Percentiles rank a stretch among this genome's conserved stretches.
Conservation (phyloP, 805 yeast genomes). For the Limtongozyma cylindracea region DNA sequence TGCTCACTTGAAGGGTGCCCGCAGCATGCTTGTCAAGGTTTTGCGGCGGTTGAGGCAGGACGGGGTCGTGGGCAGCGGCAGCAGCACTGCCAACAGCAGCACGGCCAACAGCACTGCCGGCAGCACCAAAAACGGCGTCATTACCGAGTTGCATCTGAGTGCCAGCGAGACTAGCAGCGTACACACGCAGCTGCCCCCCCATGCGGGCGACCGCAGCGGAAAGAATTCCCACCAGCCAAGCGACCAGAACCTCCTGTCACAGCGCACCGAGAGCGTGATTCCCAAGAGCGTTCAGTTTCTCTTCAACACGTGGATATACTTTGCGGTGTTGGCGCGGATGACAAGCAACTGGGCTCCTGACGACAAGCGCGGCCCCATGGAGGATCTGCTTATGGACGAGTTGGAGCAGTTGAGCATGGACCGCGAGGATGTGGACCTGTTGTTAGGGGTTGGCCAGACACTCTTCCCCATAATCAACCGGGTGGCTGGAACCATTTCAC, state of each 20-base stretch:
- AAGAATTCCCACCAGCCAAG: no score
- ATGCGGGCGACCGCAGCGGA: no score
- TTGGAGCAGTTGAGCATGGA: conserved; percentile 3
- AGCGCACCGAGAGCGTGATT: conserved; percentile 3
- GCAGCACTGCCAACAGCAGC: conserved; percentile 1
- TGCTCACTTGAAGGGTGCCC: conserved; percentile 44
- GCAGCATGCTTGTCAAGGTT: conserved; percentile 27
- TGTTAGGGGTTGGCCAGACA: conserved; percentile 41
- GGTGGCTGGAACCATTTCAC: conserved; percentile 28
- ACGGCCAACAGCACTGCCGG: no score
- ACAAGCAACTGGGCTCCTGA: conserved; percentile 23
- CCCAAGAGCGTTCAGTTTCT: conserved; percentile 23
- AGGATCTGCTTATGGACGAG: not conserved
- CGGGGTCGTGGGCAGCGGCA: not conserved
- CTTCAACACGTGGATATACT: conserved; percentile 41
- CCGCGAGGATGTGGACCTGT: conserved; percentile 27
- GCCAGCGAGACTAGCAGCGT: no score
- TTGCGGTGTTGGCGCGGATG: conserved; percentile 42
- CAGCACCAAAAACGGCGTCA: no score
- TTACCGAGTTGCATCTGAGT: no score
- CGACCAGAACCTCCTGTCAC: no score
- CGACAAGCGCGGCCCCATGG: conserved; percentile 1
- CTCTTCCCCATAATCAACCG: conserved; percentile 38
- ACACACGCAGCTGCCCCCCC: no score
- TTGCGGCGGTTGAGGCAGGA: conserved; percentile 6